Conservation (phyloP, 441 rosid genomes). For the Breynia disticha region DNA sequence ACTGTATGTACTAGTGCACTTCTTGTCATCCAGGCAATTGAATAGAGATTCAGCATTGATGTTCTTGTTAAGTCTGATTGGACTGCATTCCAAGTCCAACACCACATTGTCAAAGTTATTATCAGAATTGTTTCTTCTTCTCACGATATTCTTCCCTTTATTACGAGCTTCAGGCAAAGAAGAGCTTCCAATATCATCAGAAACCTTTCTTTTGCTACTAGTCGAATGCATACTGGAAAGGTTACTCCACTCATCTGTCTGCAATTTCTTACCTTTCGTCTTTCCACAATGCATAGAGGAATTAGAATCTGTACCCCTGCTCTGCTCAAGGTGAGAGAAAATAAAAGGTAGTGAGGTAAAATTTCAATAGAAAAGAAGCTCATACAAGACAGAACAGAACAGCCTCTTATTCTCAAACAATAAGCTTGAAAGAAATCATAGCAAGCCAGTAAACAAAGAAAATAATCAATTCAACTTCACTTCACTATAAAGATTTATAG, state of each 20-base stretch:
- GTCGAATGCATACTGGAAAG: constrained; percentile 14
- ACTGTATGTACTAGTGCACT: constrained; percentile 15
- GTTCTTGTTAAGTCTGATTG: constrained; percentile 11
- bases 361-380: background rate
- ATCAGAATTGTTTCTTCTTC: constrained; percentile 34
- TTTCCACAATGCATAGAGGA: constrained; percentile 18
- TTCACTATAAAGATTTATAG: background rate
- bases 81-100: constrained; percentile 33
- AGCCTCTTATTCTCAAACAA: too few species aligned
- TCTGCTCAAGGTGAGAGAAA: constrained; percentile 17
- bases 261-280: constrained; percentile 21
- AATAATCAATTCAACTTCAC: background rate
- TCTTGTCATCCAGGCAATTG: constrained; percentile 18
- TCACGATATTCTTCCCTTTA: constrained; percentile 38
- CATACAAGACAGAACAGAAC: background rate
- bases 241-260: constrained; percentile 24
- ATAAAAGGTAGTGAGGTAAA: background rate
- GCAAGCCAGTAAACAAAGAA: background rate
- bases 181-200: constrained; percentile 25
- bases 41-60: constrained; percentile 1
- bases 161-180: constrained; percentile 29
- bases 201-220: constrained; percentile 34
- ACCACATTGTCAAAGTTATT: constrained; percentile 19
- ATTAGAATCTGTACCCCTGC: constrained; percentile 22
- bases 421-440: too few species aligned